Base-by-base conservation (phyloP, 2,329 filamentous ascomycete species). In the Decorospora gaudefroyi region DNA sequence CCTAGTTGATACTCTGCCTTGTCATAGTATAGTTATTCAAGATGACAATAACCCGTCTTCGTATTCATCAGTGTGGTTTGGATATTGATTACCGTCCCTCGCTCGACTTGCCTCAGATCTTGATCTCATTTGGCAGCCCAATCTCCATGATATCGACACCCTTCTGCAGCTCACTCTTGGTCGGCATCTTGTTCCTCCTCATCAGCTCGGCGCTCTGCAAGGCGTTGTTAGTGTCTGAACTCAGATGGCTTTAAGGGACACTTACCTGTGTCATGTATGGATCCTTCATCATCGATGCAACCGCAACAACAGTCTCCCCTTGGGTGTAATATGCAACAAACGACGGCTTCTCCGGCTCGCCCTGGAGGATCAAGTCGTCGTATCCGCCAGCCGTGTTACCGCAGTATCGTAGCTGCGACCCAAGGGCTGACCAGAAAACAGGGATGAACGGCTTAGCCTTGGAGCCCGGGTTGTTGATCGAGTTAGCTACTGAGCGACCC, bases 381-480 rank as follows among this genome's bases (percentile, higher is more conserved):
- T 83, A 97, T 0, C 92, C 92, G 40, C 82, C 81, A 0, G 77
- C 73, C 0, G 91, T 90, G 74, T 92, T 93, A 9, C 93, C 93
- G 65, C 90, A 96, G 77, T 99, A 99, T 31, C 93, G 83, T 61
- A 99, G 72, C 73, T 99, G 93, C 4, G 84, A 81, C 4, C 91
- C 90, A 4, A 99, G 75, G 0, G 93, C 93, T 1, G 90, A 96
- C 93, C 93, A 99, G 77, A 99, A 99, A 36, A 99, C 82, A 0
- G 93, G 93, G 45, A 93, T 92, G 72, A 96, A 96, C 2, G 82
- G 77, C 59, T 87, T 84, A 0, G 84, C 77, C 51, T 78, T 77
- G 31, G 78, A 69, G 6, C 78, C 72, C 0, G 86, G 80, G 60
- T 86, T 77, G 55, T 84, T 80, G 63, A 99, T 96, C 59, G 88